A percentile compares a stretch with the other conserved stretches of the same genome.
phyloP scores from a whole-genome alignment of 2,329 filamentous ascomycete genomes.

The Pseudogymnoascus sp. region DNA sequence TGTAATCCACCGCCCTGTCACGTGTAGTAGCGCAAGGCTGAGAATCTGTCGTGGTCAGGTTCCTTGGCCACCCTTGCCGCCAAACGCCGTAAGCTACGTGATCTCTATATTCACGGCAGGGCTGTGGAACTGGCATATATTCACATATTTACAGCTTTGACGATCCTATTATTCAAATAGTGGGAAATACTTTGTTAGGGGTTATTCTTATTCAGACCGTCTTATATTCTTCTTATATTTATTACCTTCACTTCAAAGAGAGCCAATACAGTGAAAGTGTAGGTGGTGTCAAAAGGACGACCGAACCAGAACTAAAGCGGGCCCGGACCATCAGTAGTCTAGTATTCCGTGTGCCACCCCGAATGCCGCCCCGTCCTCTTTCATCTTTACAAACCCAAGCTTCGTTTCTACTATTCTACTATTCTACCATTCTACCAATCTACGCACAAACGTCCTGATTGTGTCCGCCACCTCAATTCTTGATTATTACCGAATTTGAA shows the following conservation, averaged over 20 bases:
- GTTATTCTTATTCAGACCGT: neutral
- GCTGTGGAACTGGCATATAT: neutral
- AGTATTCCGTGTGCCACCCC: neutral
- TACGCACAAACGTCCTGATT: neutral
- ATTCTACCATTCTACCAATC: neutral
- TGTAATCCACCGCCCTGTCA: slow-evolving; percentile 7
- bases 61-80: neutral
- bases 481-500: neutral
- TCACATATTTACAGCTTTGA: neutral
- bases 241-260: neutral
- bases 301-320: slow-evolving; percentile 4
- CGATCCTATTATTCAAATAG: neutral
- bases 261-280: neutral
- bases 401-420: neutral
- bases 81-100: neutral
- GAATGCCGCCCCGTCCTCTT: slow-evolving; percentile 1
- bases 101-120: neutral
- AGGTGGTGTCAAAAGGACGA: neutral
- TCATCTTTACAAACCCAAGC: slow-evolving; percentile 6
- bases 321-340: slow-evolving; percentile 1
- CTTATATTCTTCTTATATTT: neutral
- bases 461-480: neutral
- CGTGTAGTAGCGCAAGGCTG: slow-evolving; percentile 6
- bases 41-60: neutral
- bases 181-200: neutral